Evolutionary conservation across 1,284 basidiomycete species (phyloP).

Genomic region (Exobasidium cylindrosporum): DNA sequence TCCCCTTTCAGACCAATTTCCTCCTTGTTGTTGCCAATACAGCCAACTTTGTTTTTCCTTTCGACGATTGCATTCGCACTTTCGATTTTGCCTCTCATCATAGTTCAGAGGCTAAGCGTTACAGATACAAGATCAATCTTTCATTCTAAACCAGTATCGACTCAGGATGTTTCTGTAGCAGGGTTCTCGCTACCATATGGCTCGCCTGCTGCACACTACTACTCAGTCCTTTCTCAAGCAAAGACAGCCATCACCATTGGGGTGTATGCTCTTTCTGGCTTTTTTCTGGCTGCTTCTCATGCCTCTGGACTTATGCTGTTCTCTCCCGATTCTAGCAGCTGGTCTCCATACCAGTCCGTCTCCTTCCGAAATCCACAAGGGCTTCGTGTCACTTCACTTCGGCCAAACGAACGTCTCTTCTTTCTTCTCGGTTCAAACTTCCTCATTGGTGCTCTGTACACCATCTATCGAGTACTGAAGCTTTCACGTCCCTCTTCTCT

Average conservation of each 20-base stretch:
- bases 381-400: not conserved
- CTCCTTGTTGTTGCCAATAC: not conserved
- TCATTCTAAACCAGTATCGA: not conserved
- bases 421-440: constrained; percentile 5
- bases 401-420: constrained; percentile 9
- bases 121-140: not conserved
- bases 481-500: not conserved
- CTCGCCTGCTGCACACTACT: not conserved
- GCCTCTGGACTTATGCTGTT: not conserved
- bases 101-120: not conserved
- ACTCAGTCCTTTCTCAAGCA: not conserved
- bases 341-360: constrained; percentile 8
- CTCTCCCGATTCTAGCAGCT: not conserved
- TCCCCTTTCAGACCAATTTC: not conserved
- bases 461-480: not conserved
- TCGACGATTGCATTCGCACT: not conserved
- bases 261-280: not conserved
- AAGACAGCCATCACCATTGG: too few relatives aligned
- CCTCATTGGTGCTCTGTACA: constrained; percentile 6
- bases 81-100: not conserved
- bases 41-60: constrained; percentile 2
- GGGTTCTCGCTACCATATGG: not conserved
- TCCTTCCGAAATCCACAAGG: not conserved
- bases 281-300: constrained; percentile 4
- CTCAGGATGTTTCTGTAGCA: not conserved